Evolutionary conservation across 2,329 filamentous ascomycete species (phyloP), one percentile per base, ranked within the genome.

Genomic region (Colletotrichum navitas): DNA sequence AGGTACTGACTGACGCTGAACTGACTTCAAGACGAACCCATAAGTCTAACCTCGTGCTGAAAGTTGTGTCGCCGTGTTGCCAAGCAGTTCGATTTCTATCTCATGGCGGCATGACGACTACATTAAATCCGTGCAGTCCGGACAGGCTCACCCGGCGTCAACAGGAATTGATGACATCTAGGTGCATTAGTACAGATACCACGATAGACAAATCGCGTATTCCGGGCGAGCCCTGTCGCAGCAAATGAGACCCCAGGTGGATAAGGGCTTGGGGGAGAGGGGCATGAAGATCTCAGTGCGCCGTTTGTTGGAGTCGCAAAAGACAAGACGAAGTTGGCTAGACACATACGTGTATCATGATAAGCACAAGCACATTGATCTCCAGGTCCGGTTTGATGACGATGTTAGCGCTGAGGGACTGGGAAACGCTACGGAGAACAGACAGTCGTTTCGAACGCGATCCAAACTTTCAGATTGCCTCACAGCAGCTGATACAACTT

Each of bases 241-340:
- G 36, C 64, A 63, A 71, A 68, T 63, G 43, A 63, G 64, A 43
- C 36, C 41, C 32, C 18, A 55, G 34, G 61, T 64, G 51, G 26
- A 39, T 47, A 58, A 52, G 39, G 26, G 49, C 12, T 45, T 36
- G 34, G 34, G 34, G 34, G 24, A n/a, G 29, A 32, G 55, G 64
- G 29, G 52, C 68, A 63, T 52, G 64, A 63, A 68, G 45, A 71
- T 68, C 64, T 71, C 65, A 55, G 45, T 59, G 32, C 51, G 14
- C 21, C 24, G n/a, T n/a, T 45, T 45, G 58, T 59, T 61, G 12
- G 45, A 32, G 45, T 32, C 21, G 10, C 26, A 21, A 58, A 41
- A 29, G 56, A 67, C 32, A 45, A 24, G 68, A 58, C 29, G 52
- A 60, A 68, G 52, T 58, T 12, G 26, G 32, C 7, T 39, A n/a